Conservation (phyloP, 345 rosid genomes). For the Aethionema arabicum region DNA sequence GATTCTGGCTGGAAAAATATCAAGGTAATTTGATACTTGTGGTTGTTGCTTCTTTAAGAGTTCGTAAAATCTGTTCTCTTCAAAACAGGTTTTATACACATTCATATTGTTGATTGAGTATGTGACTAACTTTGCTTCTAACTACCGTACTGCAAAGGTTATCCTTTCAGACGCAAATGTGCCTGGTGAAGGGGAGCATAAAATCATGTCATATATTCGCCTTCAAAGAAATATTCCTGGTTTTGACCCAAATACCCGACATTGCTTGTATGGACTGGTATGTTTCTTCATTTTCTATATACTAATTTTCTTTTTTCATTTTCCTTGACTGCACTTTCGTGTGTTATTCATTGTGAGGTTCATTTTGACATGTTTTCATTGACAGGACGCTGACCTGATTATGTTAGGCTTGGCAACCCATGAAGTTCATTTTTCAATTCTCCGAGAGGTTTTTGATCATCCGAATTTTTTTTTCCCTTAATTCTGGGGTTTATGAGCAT, state of each 20-base stretch:
- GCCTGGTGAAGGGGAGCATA: slow-evolving; percentile 97
- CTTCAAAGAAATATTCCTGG: slow-evolving; percentile 86
- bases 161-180: slow-evolving; percentile 92
- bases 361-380: slow-evolving; percentile 28
- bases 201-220: slow-evolving; percentile 82
- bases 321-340: slow-evolving; percentile 1
- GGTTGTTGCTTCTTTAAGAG: background rate
- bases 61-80: background rate
- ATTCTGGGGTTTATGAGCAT: background rate
- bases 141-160: slow-evolving; percentile 51
- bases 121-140: slow-evolving; percentile 29
- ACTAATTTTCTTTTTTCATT: slow-evolving; percentile 1
- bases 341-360: slow-evolving; percentile 22
- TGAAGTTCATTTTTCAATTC: slow-evolving; percentile 94
- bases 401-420: slow-evolving; percentile 98
- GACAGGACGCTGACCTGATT: slow-evolving; percentile 95
- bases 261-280: slow-evolving; percentile 93
- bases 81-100: background rate
- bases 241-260: slow-evolving; percentile 76
- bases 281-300: slow-evolving; percentile 34
- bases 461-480: background rate
- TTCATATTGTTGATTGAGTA: background rate
- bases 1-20: slow-evolving; percentile 86
- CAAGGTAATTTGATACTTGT: slow-evolving; percentile 48
- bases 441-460: slow-evolving; percentile 73